A percentile compares a stretch with the other conserved stretches of the same genome.
These are phyloP conservation scores for Auriscalpium orientale DNA, from an alignment of 768 basidiomycete genomes.

Conservation along the genomic window DNA sequence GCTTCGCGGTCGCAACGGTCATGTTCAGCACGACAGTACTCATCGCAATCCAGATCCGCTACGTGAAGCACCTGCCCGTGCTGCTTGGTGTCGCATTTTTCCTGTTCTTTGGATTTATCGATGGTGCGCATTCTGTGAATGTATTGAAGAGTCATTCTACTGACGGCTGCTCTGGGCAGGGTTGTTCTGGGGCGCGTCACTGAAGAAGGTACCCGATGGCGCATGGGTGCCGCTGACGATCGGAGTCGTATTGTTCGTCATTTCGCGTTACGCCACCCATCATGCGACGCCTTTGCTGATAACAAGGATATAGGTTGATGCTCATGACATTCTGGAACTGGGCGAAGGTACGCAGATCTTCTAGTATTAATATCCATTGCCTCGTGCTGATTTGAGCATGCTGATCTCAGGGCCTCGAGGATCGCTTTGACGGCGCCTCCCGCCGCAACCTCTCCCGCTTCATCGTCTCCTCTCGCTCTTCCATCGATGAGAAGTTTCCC, in stretches of 20 bases:
- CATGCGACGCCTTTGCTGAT: too few species aligned
- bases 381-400: not conserved
- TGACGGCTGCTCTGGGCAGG: slow-evolving; percentile 13
- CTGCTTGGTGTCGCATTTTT: slow-evolving; percentile 40
- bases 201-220: slow-evolving; percentile 55
- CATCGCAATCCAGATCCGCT: slow-evolving; percentile 48
- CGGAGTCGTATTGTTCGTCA: slow-evolving; percentile 39
- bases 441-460: slow-evolving; percentile 48
- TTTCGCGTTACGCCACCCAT: not conserved
- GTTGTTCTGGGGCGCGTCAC: slow-evolving; percentile 57
- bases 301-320: slow-evolving; percentile 21
- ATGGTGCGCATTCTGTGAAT: slow-evolving; percentile 28
- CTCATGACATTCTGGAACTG: slow-evolving; percentile 62
- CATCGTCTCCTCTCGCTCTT: slow-evolving; percentile 25
- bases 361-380: too few species aligned
- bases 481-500: slow-evolving; percentile 13
- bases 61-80: slow-evolving; percentile 43
- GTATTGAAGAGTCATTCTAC: not conserved
- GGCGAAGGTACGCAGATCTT: slow-evolving; percentile 35
- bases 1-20: slow-evolving; percentile 59
- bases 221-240: slow-evolving; percentile 64
- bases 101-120: slow-evolving; percentile 53
- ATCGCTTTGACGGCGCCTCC: slow-evolving; percentile 49
- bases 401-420: slow-evolving; percentile 40
- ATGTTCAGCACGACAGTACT: slow-evolving; percentile 56